A percentile compares a stretch with the other conserved stretches of the same genome.
Evolutionary conservation across 2,329 filamentous ascomycete species (phyloP).

Genomic region (Daldinia sp.): DNA sequence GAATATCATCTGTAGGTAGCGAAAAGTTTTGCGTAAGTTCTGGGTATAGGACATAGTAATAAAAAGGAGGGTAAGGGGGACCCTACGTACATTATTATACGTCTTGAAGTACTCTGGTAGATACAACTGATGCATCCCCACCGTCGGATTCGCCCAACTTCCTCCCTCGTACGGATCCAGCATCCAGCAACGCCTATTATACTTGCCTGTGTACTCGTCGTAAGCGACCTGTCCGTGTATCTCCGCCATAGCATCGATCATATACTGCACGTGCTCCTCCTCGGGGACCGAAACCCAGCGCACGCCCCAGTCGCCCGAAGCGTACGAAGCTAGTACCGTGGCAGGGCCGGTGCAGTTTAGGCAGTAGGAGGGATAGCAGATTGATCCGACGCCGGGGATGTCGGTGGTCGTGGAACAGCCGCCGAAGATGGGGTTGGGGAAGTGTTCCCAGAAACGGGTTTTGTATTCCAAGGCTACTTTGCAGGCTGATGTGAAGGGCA

Average conservation of each 20-base stretch:
- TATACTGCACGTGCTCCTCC: constrained; percentile 68
- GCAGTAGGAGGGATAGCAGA: constrained; percentile 74
- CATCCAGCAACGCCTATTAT: constrained; percentile 72
- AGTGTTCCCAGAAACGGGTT: constrained; percentile 67
- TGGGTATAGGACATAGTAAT: neutral
- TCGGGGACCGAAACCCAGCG: constrained; percentile 59
- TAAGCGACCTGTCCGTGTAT: constrained; percentile 69
- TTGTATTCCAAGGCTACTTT: constrained; percentile 73
- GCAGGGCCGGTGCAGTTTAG: constrained; percentile 70
- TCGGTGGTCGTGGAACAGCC: constrained; percentile 66
- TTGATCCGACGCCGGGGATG: constrained; percentile 66
- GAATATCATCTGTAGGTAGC: constrained; percentile 65
- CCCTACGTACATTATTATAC: constrained; percentile 62
- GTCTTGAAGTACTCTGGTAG: constrained; percentile 78
- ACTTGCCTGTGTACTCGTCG: constrained; percentile 71
- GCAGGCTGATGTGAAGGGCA: constrained; percentile 58
- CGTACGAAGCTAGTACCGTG: constrained; percentile 68
- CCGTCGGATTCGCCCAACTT: constrained; percentile 67
- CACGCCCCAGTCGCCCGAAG: constrained; percentile 52
- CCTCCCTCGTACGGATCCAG: constrained; percentile 67
- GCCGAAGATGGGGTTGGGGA: constrained; percentile 65
- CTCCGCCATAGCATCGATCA: constrained; percentile 71
- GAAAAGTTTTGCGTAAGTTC: neutral
- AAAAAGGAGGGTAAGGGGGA: neutral
- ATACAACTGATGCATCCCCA: constrained; percentile 74